Base-by-base conservation (phyloP, 148 eudicot species). In the Persicaria maculosa region DNA sequence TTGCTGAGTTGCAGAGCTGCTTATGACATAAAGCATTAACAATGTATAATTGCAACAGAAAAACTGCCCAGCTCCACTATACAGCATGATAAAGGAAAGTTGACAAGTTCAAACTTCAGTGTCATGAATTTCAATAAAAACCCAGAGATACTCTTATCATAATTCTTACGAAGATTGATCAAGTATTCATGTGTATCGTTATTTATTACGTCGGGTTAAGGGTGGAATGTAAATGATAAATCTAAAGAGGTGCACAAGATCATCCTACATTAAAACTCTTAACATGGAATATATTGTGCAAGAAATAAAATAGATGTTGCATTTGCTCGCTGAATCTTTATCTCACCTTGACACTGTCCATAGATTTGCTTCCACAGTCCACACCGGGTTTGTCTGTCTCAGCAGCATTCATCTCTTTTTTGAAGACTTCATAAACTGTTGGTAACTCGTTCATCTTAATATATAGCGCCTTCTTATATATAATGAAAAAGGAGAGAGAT, bases 311-410 rank as follows among this genome's bases (percentile, higher is more conserved):
- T 4, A 12, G n/a, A 36, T 68, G 7, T 68, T 40, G 72, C 20
- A 40, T 68, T 45, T 71, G n/a, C 48, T 71, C 11, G 17, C 19
- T 48, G 4, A 25, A 17, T 11, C 16, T 16, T 46, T 50, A 59
- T 75, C 84, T 77, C 69, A 92, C 97, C 93, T 92, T 90, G 46
- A 84, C 79, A 82, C 88, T 87, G 68, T 85, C 89, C 50, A 81
- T 84, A 44, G 89, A 90, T 82, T 80, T 92, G 86, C 92, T 90
- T 72, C 93, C 95, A 73, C 91, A 85, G 72, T 90, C 88, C 50
- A 89, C 88, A 81, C 86, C 84, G 71, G 90, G 91, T 85, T 87
- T 90, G 77, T 88, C 95, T n/a, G n/a, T n/a, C 77, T 92, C 87
- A 31, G 79, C 77, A 44, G 90, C 82, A 78, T 88, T 86, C 85